A percentile compares a stretch with the other conserved stretches of the same genome.
phyloP scores from a whole-genome alignment of 768 basidiomycete genomes.

The Terana coerulea region DNA sequence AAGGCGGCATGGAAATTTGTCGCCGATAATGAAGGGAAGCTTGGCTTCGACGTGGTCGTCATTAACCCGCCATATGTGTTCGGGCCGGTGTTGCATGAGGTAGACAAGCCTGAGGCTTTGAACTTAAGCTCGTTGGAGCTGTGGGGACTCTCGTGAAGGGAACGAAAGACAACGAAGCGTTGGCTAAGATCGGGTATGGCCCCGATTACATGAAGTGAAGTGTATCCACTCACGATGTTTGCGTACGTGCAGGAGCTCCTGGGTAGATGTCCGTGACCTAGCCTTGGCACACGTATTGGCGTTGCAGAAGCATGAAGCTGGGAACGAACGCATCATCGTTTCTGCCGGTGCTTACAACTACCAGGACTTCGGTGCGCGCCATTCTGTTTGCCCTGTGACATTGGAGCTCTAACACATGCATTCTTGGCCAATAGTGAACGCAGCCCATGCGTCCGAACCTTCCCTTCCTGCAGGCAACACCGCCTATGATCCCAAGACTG shows the following conservation, averaged over 20 bases:
- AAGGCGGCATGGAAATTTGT: constrained; percentile 48
- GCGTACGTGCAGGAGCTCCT: constrained; percentile 1
- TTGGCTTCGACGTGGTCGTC: constrained; percentile 47
- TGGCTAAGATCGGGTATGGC: background rate
- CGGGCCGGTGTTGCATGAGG: constrained; percentile 31
- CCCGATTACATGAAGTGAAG: background rate
- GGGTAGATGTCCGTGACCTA: constrained; percentile 20
- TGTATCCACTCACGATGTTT: background rate
- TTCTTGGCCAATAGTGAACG: constrained; percentile 2
- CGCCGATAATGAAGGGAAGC: constrained; percentile 35
- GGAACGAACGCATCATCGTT: constrained; percentile 35
- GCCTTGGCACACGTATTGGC: constrained; percentile 10
- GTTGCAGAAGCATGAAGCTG: constrained; percentile 25
- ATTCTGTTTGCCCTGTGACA: background rate
- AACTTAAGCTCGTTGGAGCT: constrained; percentile 36
- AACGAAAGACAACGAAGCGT: background rate
- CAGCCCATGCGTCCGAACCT: constrained; percentile 3
- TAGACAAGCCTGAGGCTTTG: constrained; percentile 30
- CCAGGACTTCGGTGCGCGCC: constrained; percentile 12
- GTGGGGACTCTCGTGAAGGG: constrained; percentile 28
- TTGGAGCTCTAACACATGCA: background rate
- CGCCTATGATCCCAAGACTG: constrained; percentile 17
- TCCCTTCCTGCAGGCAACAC: constrained; percentile 11
- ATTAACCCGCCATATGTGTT: constrained; percentile 47
- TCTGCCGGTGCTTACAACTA: constrained; percentile 12